Evolutionary conservation across 768 basidiomycete genomes (phyloP).

Genomic region (Pulveroboletus sp.): DNA sequence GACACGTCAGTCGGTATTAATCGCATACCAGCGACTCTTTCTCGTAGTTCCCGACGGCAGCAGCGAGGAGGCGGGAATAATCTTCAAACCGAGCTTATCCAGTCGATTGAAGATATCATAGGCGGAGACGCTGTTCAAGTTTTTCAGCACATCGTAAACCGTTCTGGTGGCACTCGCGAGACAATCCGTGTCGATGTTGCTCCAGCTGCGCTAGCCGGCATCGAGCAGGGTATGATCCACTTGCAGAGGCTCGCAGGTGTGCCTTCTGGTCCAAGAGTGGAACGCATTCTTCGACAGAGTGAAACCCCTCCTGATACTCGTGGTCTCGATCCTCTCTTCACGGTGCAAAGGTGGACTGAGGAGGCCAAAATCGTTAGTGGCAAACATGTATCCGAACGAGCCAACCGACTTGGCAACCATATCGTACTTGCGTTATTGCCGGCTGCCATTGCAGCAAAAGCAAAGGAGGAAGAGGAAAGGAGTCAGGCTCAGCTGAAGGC

Average conservation of each 20-base stretch:
- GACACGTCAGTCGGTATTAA: slow-evolving; percentile 49
- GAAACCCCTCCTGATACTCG: slow-evolving; percentile 41
- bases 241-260: slow-evolving; percentile 42
- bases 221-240: slow-evolving; percentile 52
- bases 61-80: slow-evolving; percentile 49
- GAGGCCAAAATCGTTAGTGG: slow-evolving; percentile 81
- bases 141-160: slow-evolving; percentile 75
- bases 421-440: slow-evolving; percentile 72
- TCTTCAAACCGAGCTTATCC: slow-evolving; percentile 55
- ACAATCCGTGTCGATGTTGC: slow-evolving; percentile 77
- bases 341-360: slow-evolving; percentile 84
- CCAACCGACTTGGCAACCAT: slow-evolving; percentile 65
- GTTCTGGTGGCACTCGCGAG: slow-evolving; percentile 52
- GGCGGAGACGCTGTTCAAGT: slow-evolving; percentile 78
- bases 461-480: slow-evolving; percentile 35
- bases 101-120: slow-evolving; percentile 77
- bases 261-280: slow-evolving; percentile 56
- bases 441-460: slow-evolving; percentile 61
- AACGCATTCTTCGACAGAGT: slow-evolving; percentile 43
- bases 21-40: slow-evolving; percentile 41
- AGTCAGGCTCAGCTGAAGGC: slow-evolving; percentile 49
- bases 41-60: slow-evolving; percentile 49
- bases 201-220: slow-evolving; percentile 54
- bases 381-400: slow-evolving; percentile 63
- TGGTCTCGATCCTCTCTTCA: slow-evolving; percentile 74